Base-by-base conservation (phyloP, 1,139 yeast species). In the Nakaseomyces delphensis region DNA sequence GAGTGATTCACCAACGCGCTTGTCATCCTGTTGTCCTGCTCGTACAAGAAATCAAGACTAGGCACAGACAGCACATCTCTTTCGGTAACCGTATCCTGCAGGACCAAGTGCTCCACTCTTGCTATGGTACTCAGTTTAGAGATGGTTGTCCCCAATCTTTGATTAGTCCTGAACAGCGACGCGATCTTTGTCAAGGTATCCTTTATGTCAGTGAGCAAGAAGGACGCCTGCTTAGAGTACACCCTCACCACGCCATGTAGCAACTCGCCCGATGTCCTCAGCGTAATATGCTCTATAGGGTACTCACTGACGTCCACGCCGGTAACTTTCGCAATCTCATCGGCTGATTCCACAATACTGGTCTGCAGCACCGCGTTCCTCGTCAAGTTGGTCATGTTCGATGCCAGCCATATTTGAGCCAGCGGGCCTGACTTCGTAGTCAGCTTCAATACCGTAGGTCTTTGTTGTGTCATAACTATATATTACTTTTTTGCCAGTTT, bases 361-460 rank as follows among this genome's bases (percentile, higher is more conserved):
- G 96, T 79, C 54, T 75, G 79, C 42, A 86, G 66, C 40, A 83
- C 72, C 57, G 87, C 91, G 45, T 76, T 77, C 58, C 84, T 83
- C 38, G 94, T 74, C 38, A 89, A 71, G 54, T 83, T 83, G 56
- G 80, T 77, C 63, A 85, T 73, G 59, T 85, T 87, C 27, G 96
- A 91, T 2, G 96, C 96, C 43, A 89, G 71, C 96, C 96, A 89
- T 13, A 86, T 91, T 52, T 82, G 83, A 4, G 95, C 95, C 53
- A 87, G 67, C 1, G 95, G 94, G 3, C 95, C 93, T 57, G 81
- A 81, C 48, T 75, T 78, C 7, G 83, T 52, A 7, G 60, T 44
- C 14, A 57, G 43, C 38, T 51, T 52, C 19, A 57, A 44, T 14
- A 47, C 44, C 10, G 54, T 21, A n/a, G 25, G 37, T 13, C 37